These are phyloP conservation scores for Lyophyllum shimeji DNA, from an alignment of 768 basidiomycete species.

Conservation along the genomic window DNA sequence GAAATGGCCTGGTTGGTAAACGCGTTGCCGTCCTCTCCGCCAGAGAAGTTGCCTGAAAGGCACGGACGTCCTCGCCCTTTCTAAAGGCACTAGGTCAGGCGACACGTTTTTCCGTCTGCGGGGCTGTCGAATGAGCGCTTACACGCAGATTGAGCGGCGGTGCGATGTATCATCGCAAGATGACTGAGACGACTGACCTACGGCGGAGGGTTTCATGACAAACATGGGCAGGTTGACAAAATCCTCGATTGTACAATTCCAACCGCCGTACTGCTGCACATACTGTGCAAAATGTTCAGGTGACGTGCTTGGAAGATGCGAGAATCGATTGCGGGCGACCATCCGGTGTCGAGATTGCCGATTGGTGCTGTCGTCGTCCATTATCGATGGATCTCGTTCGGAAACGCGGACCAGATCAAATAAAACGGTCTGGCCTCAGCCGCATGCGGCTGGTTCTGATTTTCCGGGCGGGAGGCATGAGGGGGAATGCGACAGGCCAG, in stretches of 20 bases:
- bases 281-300: background rate
- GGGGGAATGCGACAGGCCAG: background rate
- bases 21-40: too few relatives aligned
- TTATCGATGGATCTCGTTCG: slow-evolving; percentile 2
- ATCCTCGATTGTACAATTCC: background rate
- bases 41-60: background rate
- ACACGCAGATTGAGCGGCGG: background rate
- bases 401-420: background rate
- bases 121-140: background rate
- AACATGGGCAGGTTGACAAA: background rate
- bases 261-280: background rate
- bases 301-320: background rate
- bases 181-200: background rate
- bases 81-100: background rate
- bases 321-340: background rate
- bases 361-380: background rate
- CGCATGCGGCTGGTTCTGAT: background rate
- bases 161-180: background rate
- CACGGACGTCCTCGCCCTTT: background rate
- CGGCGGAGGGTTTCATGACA: background rate
- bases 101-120: background rate
- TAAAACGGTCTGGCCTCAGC: background rate
- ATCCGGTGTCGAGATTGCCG: background rate
- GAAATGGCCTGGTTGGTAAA: too few relatives aligned
- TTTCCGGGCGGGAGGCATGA: background rate